Evolutionary conservation across 441 rosid species (phyloP), one percentile per base, ranked within the genome.

Genomic region (Dalechampia spathulata): DNA sequence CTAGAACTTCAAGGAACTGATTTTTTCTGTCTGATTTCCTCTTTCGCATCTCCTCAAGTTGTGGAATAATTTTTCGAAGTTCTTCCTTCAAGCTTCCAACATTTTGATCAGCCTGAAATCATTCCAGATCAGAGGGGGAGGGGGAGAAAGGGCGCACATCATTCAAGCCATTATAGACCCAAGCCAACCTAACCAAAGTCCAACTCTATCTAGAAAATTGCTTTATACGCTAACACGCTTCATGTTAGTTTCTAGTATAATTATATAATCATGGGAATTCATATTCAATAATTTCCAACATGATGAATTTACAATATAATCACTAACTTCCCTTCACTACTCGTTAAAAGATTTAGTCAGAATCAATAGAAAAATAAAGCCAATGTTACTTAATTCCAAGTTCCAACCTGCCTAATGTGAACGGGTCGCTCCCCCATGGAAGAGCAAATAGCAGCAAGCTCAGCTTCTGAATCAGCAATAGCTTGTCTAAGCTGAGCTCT

Each of bases 351-450:
- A 49, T 16, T 49, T 7, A 53, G 9, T 46, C 2, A 19, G 15
- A 15, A 25, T 1, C 7, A 26, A 36, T 28, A n/a, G n/a, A n/a
- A 30, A 30, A 30, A 30, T 3, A 30, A 30, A 30, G 34, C 8
- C 8, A 30, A 30, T 4, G 8, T 8, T 30, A 8, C 4, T 30
- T 8, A 30, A 30, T 30, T 30, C 8, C 8, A 8, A 3, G 40
- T 30, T 44, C 78, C 61, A 32, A 89, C 99, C 87, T 87, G 95
- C 73, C 86, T 82, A 62, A 83, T 79, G 63, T 86, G 93, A 13
- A 90, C 81, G 2, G 97, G 97, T 32, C 87, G 81, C 58, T 93
- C 96, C 13, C 95, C 93, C 87, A 90, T 76, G 6, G 93, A 75
- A 25, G 95, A 83, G 51, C 91, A 87, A 28, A 90, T 80, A 28